Conservation (phyloP, 768 basidiomycete genomes). For the Brasilioporus rufonigricans region DNA sequence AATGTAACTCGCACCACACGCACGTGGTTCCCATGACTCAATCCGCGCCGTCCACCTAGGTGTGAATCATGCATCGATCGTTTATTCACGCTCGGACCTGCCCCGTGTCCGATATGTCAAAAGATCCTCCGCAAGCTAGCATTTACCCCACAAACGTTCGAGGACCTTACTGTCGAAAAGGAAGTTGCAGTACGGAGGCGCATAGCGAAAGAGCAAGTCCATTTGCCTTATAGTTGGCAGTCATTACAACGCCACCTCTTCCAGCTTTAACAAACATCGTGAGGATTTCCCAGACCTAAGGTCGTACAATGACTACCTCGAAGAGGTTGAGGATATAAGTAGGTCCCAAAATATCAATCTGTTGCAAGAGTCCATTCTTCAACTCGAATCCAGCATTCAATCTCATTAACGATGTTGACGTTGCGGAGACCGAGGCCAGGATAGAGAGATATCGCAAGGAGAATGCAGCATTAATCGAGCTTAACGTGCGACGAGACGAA, state of each 20-base stretch:
- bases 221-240: not conserved
- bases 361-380: not conserved
- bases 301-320: slow-evolving; percentile 92
- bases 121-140: slow-evolving; percentile 86
- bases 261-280: slow-evolving; percentile 89
- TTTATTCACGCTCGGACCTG: slow-evolving; percentile 92
- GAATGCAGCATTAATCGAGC: slow-evolving; percentile 79
- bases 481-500: slow-evolving; percentile 81
- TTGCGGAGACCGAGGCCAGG: slow-evolving; percentile 77
- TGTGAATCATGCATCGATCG: slow-evolving; percentile 99
- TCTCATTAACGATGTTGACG: slow-evolving; percentile 85
- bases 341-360: slow-evolving; percentile 20
- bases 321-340: slow-evolving; percentile 93
- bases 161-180: slow-evolving; percentile 89
- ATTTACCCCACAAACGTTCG: slow-evolving; percentile 95
- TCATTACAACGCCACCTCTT: slow-evolving; percentile 1
- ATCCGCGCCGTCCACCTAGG: slow-evolving; percentile 45
- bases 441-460: slow-evolving; percentile 76
- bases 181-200: slow-evolving; percentile 88
- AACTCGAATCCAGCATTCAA: slow-evolving; percentile 70
- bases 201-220: slow-evolving; percentile 80
- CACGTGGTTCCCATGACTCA: slow-evolving; percentile 7
- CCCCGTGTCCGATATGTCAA: slow-evolving; percentile 92
- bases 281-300: slow-evolving; percentile 84
- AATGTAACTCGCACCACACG: slow-evolving; percentile 56